A percentile compares a stretch with the other conserved stretches of the same genome.
Evolutionary conservation across 208 protist species (phyloP).

Genomic region (Acanthamoeba sp.): DNA sequence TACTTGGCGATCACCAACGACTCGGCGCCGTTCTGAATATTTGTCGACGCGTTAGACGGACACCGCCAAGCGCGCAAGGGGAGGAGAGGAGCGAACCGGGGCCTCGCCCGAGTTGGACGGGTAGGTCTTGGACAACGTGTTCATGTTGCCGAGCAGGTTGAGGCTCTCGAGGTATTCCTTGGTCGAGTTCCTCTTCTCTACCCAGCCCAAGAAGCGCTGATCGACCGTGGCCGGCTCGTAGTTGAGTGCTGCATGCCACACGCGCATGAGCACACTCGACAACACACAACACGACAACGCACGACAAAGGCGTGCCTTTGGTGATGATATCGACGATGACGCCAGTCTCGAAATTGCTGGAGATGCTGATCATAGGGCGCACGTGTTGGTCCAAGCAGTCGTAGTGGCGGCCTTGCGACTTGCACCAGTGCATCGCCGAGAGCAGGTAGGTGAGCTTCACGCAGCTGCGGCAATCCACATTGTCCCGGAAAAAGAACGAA

Average conservation of each 20-base stretch:
- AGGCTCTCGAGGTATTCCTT: not conserved
- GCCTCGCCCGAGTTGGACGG: conserved; percentile 59
- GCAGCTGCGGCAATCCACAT: not conserved
- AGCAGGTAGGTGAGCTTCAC: conserved; percentile 69
- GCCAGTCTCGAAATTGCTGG: conserved; percentile 70
- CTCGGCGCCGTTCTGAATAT: not conserved
- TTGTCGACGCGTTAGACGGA: not conserved
- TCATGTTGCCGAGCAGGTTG: conserved; percentile 64
- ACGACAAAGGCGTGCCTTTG: not conserved
- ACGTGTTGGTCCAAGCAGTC: conserved; percentile 58
- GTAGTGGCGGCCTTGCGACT: not conserved
- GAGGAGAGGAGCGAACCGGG: not conserved
- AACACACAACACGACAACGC: not conserved
- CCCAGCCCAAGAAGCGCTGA: conserved; percentile 12
- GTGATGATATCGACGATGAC: conserved; percentile 60
- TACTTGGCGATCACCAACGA: not conserved
- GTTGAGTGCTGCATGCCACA: not conserved
- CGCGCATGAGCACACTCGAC: not conserved
- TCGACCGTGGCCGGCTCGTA: conserved; percentile 28
- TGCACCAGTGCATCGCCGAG: conserved; percentile 29
- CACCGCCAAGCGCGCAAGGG: not conserved
- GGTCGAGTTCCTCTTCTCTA: conserved; percentile 63
- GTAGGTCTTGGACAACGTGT: conserved; percentile 52
- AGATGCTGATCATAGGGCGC: conserved; percentile 56
- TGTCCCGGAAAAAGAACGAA: no score